Percentiles rank a stretch among this genome's conserved stretches.
Evolutionary conservation across 2,329 filamentous ascomycete species (phyloP).

Genomic region (Penicillium sp.): DNA sequence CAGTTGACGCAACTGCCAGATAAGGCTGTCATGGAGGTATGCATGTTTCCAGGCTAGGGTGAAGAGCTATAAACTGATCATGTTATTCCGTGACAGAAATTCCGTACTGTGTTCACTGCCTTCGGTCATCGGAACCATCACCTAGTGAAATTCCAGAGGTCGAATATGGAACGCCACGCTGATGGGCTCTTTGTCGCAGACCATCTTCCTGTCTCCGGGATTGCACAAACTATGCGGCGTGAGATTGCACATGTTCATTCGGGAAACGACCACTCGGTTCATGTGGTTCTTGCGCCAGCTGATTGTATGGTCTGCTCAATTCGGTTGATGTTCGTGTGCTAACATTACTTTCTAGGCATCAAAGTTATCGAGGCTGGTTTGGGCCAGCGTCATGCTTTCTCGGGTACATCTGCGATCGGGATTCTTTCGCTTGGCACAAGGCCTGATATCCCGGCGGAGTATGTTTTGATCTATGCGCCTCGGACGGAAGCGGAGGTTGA

Average conservation of each 20-base stretch:
- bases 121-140: conserved; percentile 26
- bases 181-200: conserved; percentile 27
- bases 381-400: conserved; percentile 63
- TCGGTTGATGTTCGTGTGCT: background rate
- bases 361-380: conserved; percentile 71
- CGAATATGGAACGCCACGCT: conserved; percentile 23
- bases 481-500: conserved; percentile 31
- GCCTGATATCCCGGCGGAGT: conserved; percentile 23
- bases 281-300: conserved; percentile 73
- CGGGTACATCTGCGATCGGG: conserved; percentile 59
- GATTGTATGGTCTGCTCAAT: conserved; percentile 53
- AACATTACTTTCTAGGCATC: conserved; percentile 35
- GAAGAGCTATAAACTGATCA: background rate
- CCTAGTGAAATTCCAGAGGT: conserved; percentile 25
- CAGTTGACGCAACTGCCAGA: conserved; percentile 26
- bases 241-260: conserved; percentile 80
- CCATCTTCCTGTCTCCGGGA: conserved; percentile 14
- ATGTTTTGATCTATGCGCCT: conserved; percentile 35
- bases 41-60: background rate
- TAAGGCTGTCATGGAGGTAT: conserved; percentile 24
- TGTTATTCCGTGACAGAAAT: conserved; percentile 18
- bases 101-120: conserved; percentile 18
- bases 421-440: conserved; percentile 45
- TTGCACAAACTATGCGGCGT: conserved; percentile 47
- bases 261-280: conserved; percentile 66